phyloP scores from a whole-genome alignment of 75 land plant genomes.

The Azolla pinnata region DNA sequence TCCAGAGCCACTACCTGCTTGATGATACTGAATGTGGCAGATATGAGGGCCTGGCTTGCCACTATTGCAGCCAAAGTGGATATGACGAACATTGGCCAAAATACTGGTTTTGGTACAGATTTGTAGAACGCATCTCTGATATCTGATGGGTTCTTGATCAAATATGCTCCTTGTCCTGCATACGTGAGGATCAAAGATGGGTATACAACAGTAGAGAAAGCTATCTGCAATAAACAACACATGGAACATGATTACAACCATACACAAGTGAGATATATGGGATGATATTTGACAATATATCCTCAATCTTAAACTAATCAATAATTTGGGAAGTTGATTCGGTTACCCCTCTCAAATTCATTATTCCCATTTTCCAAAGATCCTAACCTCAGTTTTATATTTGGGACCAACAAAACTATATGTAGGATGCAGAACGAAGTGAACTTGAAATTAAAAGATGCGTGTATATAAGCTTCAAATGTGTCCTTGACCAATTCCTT shows the following conservation, averaged over 20 bases:
- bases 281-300: no score
- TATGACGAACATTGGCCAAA: slow-evolving; percentile 74
- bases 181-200: slow-evolving; percentile 84
- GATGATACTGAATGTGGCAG: slow-evolving; percentile 65
- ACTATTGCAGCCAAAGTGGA: slow-evolving; percentile 62
- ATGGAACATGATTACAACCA: background rate
- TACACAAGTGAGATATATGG: no score
- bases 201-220: slow-evolving; percentile 71
- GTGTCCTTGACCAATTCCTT: no score
- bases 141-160: slow-evolving; percentile 37
- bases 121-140: slow-evolving; percentile 57
- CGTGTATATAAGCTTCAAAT: no score
- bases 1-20: slow-evolving; percentile 56
- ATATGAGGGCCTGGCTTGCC: slow-evolving; percentile 69
- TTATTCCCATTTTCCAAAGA: no score
- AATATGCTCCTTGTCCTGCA: slow-evolving; percentile 90
- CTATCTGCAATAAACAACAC: slow-evolving; percentile 40
- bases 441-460: no score
- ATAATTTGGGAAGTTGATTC: no score
- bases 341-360: no score
- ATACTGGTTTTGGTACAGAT: slow-evolving; percentile 58
- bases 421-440: no score
- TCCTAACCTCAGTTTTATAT: no score
- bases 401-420: no score
- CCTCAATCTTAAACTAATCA: no score